These are phyloP conservation scores for Solanum virginianum DNA, from an alignment of 257 asterid genomes.

Conservation along the genomic window DNA sequence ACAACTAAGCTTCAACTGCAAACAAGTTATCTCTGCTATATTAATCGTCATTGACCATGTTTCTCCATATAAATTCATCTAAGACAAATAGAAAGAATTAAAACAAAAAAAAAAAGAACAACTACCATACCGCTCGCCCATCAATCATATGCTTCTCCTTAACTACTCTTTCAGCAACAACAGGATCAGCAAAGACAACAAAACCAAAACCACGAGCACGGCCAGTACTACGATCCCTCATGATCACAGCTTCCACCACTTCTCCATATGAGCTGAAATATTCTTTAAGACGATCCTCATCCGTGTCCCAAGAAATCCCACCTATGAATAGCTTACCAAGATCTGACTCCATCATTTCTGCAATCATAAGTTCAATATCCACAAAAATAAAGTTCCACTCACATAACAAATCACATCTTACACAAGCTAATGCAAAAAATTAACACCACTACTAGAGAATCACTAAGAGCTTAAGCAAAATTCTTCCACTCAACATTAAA, in stretches of 20 bases:
- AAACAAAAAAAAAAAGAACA: not conserved
- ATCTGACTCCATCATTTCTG: constrained; percentile 71
- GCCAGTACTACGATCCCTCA: constrained; percentile 73
- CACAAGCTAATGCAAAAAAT: not conserved
- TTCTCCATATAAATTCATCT: not conserved
- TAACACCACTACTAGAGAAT: not conserved
- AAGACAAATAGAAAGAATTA: not conserved
- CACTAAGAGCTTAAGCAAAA: not conserved
- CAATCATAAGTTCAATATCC: constrained; percentile 7
- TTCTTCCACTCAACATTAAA: constrained; percentile 42
- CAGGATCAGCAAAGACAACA: constrained; percentile 57
- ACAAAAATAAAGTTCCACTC: not conserved
- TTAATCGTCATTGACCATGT: not conserved
- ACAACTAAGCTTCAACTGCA: not conserved
- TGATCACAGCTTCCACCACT: constrained; percentile 78
- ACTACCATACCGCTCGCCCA: constrained; percentile 71
- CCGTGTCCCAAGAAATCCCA: constrained; percentile 95
- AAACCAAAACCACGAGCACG: constrained; percentile 91
- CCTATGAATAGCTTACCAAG: constrained; percentile 82
- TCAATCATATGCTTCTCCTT: constrained; percentile 72
- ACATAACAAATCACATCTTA: not conserved
- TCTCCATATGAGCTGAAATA: constrained; percentile 60
- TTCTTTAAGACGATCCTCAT: constrained; percentile 69
- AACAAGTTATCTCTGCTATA: not conserved
- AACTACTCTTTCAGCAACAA: constrained; percentile 70